Percentiles rank a stretch among this genome's conserved stretches.
Evolutionary conservation across 2,329 filamentous ascomycete genomes (phyloP).

Genomic region (Simplicillium aogashimaense): DNA sequence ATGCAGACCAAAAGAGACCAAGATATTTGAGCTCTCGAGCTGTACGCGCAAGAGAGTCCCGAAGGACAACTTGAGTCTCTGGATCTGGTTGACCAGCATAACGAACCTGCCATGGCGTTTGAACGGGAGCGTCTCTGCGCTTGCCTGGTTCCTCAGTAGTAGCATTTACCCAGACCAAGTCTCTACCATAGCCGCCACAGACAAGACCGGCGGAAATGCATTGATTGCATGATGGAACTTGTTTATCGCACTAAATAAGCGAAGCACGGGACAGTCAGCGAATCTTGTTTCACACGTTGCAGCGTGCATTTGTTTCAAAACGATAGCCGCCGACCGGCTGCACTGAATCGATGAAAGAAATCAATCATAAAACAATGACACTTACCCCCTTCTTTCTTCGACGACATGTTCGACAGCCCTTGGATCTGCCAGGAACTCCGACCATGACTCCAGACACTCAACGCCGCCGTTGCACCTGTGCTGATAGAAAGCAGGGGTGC

Average conservation of each 20-base stretch:
- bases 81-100: neutral
- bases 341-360: no score
- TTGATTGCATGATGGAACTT: conserved; percentile 1
- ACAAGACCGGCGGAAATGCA: neutral
- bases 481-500: no score
- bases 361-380: neutral
- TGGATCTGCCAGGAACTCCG: conserved; percentile 1
- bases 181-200: conserved; percentile 2
- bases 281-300: neutral
- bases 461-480: no score
- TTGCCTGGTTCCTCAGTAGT: conserved; percentile 1
- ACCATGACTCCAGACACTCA: neutral
- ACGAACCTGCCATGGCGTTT: conserved; percentile 2
- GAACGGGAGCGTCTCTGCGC: neutral
- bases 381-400: conserved; percentile 4
- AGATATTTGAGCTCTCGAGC: conserved; percentile 5
- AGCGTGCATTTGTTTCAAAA: no score
- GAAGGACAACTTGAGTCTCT: neutral
- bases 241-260: conserved; percentile 1
- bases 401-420: conserved; percentile 4
- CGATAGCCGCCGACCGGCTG: no score
- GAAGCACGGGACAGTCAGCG: neutral
- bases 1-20: conserved; percentile 4
- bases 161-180: conserved; percentile 4
- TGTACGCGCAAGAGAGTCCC: conserved; percentile 1